Evolutionary conservation across 768 basidiomycete species (phyloP).

Genomic region (Tulasnella sp.): DNA sequence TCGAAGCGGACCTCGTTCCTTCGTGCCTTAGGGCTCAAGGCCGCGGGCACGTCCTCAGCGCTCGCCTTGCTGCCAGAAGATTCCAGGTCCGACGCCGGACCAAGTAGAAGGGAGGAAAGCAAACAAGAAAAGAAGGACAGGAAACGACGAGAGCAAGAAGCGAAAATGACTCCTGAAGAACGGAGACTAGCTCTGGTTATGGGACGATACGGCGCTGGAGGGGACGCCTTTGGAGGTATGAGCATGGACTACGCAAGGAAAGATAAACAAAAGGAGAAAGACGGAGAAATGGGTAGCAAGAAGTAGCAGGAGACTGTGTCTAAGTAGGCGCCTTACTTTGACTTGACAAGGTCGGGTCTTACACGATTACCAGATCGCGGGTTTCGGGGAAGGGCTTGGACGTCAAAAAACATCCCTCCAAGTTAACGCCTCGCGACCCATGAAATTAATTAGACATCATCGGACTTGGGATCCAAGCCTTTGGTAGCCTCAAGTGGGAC

Average conservation of each 20-base stretch:
- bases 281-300: neutral
- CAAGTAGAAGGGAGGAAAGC: neutral
- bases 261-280: constrained; percentile 1
- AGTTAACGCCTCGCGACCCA: neutral
- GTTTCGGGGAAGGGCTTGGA: neutral
- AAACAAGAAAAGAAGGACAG: constrained; percentile 25
- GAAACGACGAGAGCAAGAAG: constrained; percentile 21
- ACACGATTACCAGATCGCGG: neutral
- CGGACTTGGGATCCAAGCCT: neutral
- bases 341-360: constrained; percentile 1
- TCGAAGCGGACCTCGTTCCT: neutral
- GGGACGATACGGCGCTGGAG: constrained; percentile 15
- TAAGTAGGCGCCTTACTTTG: neutral
- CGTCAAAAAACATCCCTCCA: neutral
- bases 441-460: neutral
- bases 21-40: constrained; percentile 3
- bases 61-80: neutral
- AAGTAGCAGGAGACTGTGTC: neutral
- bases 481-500: neutral
- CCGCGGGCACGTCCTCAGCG: constrained; percentile 1
- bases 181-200: constrained; percentile 23
- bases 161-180: constrained; percentile 31
- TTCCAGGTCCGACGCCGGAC: neutral
- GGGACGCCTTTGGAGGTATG: constrained; percentile 15
- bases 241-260: constrained; percentile 22